Percentiles rank a stretch among this genome's conserved stretches.
Conservation (phyloP, 2,329 filamentous ascomycete genomes). For the Aspergillus tanneri region DNA sequence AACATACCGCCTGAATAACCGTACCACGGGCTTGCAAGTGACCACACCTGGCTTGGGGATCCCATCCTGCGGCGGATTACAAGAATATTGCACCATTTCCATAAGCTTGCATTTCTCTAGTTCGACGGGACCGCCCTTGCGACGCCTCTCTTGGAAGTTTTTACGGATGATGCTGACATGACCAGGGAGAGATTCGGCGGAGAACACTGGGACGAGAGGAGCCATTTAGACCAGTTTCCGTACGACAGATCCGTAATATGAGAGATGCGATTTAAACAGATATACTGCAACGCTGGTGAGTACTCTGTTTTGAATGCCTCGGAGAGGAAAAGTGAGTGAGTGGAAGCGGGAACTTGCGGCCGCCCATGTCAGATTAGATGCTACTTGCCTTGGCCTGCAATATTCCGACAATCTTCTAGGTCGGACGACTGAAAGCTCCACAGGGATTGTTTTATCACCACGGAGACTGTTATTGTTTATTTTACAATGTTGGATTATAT, state of each 20-base stretch:
- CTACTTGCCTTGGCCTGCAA: no score
- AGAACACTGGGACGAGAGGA: conserved; percentile 55
- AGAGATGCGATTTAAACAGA: no score
- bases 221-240: no score
- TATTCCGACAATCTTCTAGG: no score
- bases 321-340: no score
- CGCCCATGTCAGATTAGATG: no score
- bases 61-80: conserved; percentile 51
- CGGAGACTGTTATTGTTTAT: neutral
- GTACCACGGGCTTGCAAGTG: conserved; percentile 57
- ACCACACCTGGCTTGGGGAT: conserved; percentile 46
- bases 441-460: neutral
- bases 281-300: no score
- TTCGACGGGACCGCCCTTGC: conserved; percentile 53
- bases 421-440: no score
- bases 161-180: conserved; percentile 49
- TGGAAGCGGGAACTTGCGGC: no score
- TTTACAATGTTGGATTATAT: neutral
- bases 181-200: conserved; percentile 51
- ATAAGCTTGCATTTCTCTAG: conserved; percentile 57
- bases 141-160: conserved; percentile 51
- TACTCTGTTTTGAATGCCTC: no score
- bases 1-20: conserved; percentile 59
- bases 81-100: conserved; percentile 63
- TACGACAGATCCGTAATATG: no score